phyloP scores from a whole-genome alignment of 108 stramenopile genomes.

The Craspedostauros australis region DNA sequence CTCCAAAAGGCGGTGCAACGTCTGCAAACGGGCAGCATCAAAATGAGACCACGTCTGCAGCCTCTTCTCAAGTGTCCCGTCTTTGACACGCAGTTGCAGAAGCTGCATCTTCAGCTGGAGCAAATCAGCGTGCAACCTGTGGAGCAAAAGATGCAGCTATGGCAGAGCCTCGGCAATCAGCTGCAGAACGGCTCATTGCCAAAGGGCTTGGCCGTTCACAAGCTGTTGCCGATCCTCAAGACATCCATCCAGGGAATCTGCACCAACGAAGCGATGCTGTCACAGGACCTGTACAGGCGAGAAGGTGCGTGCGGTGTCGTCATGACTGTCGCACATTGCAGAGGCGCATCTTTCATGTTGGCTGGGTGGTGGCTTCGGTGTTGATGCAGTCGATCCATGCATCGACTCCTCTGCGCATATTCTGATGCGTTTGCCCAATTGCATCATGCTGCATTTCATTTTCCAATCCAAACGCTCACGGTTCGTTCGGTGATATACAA shows the following conservation, averaged over 20 bases:
- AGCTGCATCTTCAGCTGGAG: conserved; percentile 53
- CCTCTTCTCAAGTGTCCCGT: conserved; percentile 77
- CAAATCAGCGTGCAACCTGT: conserved; percentile 67
- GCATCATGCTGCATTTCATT: not conserved
- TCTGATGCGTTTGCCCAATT: not conserved
- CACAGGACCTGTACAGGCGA: conserved; percentile 73
- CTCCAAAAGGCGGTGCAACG: conserved; percentile 68
- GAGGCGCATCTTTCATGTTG: not conserved
- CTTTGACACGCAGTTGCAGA: conserved; percentile 73
- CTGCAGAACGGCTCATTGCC: conserved; percentile 46
- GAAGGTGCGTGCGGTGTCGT: conserved; percentile 31
- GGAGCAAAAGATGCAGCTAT: conserved; percentile 66
- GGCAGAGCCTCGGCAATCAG: conserved; percentile 49
- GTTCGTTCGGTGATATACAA: not conserved
- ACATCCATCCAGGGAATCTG: conserved; percentile 35
- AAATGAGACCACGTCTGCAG: conserved; percentile 59
- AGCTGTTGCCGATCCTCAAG: conserved; percentile 69
- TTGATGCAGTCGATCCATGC: not conserved
- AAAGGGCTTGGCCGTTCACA: conserved; percentile 47
- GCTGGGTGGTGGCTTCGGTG: not conserved
- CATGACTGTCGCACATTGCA: not conserved
- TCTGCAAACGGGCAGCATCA: conserved; percentile 61
- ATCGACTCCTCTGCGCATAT: not conserved
- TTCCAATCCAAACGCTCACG: not conserved
- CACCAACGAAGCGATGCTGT: conserved; percentile 51